Base-by-base conservation (phyloP, 176 grass and related monocot species). In the Eleusine coracana region DNA sequence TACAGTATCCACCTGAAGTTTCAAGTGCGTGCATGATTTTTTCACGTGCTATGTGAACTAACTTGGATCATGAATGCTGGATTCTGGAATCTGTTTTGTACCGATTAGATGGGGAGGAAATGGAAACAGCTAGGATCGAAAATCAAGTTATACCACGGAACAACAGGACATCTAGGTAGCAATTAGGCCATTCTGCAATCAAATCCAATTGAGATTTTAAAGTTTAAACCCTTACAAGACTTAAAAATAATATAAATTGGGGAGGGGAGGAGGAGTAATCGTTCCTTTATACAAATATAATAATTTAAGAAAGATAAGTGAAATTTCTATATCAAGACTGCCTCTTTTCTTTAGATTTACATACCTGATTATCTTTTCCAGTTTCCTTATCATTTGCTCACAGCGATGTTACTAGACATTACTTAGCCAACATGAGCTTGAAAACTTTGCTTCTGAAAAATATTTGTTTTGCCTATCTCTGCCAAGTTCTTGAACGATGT, bases 371-470 rank as follows among this genome's bases (percentile, higher is more conserved):
- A 20, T 14, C 7, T 10, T 72, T 72, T 50, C 3, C 0, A 34
- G 31, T 46, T 46, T 46, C 11, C 44, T 51, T 80, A 38, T 4
- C 28, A 37, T 39, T 68, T 38, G 28, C 10, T 67, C 62, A 28
- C 11, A 67, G 4, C 67, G 62, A 16, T 11, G 16, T 27, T 8
- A 40, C 62, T 6, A 78, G 28, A 46, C 66, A 38, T 69, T 70
- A 29, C 58, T 77, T 83, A 21, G 55, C 23, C 20, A 80, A 38
- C 56, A 74, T 10, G 18, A 86, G 27, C 20, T 27, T 70, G 79
- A 71, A 76, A 68, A 46, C 17, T 68, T 84, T 11, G 2, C 37
- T 76, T 55, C 8, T 49, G 21, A 46, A 34, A 31, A 73, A 28
- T 55, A 82, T 46, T 58, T 51, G 15, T 55, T 21, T 75, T 83